Evolutionary conservation across 208 protist genomes (phyloP).

Genomic region (Naegleria lovaniensis): DNA sequence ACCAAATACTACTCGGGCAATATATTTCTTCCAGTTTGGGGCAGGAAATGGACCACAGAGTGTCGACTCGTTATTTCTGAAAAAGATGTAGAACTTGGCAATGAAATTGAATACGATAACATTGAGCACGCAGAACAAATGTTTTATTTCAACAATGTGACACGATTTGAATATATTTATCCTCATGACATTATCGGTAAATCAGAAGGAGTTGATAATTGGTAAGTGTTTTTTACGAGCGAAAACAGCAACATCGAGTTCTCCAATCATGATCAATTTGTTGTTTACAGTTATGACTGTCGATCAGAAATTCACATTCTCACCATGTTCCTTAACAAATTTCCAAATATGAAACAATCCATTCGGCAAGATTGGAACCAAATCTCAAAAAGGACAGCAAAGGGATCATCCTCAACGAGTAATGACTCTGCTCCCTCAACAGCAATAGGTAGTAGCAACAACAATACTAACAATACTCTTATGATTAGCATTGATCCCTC

Average conservation of each 20-base stretch:
- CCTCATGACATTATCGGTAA: not conserved
- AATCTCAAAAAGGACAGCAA: too few relatives aligned
- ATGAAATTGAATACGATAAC: constrained; percentile 1
- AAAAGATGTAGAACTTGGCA: not conserved
- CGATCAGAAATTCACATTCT: not conserved
- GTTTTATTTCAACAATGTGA: constrained; percentile 24
- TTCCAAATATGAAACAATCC: not conserved
- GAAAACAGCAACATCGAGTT: too few relatives aligned
- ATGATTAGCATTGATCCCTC: too few relatives aligned
- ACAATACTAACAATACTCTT: too few relatives aligned
- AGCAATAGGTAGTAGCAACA: too few relatives aligned
- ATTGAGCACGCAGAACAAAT: not conserved
- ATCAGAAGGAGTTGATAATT: not conserved
- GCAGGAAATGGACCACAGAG: not conserved
- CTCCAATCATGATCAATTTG: too few relatives aligned
- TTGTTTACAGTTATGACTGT: not conserved
- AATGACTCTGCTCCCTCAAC: too few relatives aligned
- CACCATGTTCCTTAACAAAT: not conserved
- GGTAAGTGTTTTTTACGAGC: not conserved
- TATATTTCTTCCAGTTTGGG: constrained; percentile 49
- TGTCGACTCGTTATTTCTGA: not conserved
- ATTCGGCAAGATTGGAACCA: not conserved
- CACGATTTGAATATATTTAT: constrained; percentile 1
- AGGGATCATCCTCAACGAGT: too few relatives aligned
- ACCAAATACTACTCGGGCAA: constrained; percentile 77